Evolutionary conservation across 345 rosid genomes (phyloP), one percentile per base, ranked within the genome.

Genomic region (Sisymbrium altissimum): DNA sequence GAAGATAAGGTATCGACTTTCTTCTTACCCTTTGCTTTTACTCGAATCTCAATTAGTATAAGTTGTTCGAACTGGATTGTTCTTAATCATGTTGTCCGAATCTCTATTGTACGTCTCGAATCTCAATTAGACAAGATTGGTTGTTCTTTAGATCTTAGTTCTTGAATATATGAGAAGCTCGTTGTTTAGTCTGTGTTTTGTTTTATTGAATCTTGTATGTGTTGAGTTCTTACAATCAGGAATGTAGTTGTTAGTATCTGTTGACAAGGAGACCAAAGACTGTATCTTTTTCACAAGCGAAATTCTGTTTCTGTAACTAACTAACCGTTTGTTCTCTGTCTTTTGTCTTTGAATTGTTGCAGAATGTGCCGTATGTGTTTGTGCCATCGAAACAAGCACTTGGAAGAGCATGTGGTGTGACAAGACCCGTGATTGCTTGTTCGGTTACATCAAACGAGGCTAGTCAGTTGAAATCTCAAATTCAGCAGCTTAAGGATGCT

Each of bases 311-410:
- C 21, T 53, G 27, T 49, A 59, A 55, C 60, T 35, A 11, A 29
- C 11, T 1, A n/a, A n/a, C n/a, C n/a, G 6, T 61, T 30, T 46
- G 27, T 35, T 67, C 3, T 14, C 1, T 23, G 38, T 6, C 23
- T 3, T 11, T 14, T 19, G 0, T 2, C 4, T 61, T n/a, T 70
- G 54, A 36, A 25, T 65, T 70, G 68, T 43, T 63, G 81, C 82
- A 94, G 98, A 94, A 94, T 66, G 98, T 94, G 39, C 97, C 97
- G 0, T 94, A 91, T 33, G 98, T 94, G 45, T 94, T 94, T 83
- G 98, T 94, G 12, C 95, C 96, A 15, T 94, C 98, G 56, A 91
- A 86, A 68, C 88, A 88, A 84, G 92, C 96, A 3, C 96, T 91
- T 60, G 98, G 96, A 60, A 81, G 98, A 78, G 97, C 98, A 12